phyloP scores from a whole-genome alignment of 768 basidiomycete genomes.

The Macrocybe gigantea region DNA sequence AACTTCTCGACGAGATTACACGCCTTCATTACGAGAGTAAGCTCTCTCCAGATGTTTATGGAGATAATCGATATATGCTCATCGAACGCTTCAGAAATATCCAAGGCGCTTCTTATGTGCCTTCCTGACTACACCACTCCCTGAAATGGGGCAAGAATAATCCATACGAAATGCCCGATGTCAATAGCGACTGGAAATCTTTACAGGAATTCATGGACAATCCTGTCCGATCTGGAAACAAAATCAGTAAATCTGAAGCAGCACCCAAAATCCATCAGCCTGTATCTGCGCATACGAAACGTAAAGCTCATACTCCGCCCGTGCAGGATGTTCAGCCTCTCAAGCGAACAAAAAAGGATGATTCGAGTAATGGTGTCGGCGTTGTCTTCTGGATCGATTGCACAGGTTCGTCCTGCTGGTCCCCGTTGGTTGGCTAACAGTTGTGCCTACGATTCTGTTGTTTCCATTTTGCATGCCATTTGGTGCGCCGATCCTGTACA shows the following conservation, averaged over 20 bases:
- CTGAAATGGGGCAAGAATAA: conserved; percentile 8
- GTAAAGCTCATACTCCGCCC: neutral
- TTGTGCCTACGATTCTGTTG: conserved; percentile 15
- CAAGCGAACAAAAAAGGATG: too few species aligned
- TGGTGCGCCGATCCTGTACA: too few species aligned
- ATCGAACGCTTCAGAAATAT: conserved; percentile 4
- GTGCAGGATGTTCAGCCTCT: neutral
- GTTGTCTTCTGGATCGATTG: neutral
- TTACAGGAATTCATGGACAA: neutral
- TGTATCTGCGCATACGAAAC: neutral
- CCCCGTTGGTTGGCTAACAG: conserved; percentile 11
- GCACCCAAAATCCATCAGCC: neutral
- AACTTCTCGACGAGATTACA: conserved; percentile 16
- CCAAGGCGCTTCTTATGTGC: conserved; percentile 9
- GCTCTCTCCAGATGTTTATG: neutral
- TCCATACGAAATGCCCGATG: neutral
- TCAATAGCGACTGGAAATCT: too few species aligned
- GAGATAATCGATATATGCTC: conserved; percentile 7
- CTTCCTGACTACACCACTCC: conserved; percentile 2
- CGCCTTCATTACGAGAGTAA: conserved; percentile 6
- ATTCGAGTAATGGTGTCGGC: neutral
- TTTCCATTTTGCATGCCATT: neutral
- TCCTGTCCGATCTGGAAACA: neutral
- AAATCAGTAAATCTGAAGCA: neutral
- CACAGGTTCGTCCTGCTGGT: conserved; percentile 1